Evolutionary conservation across 1,139 yeast species (phyloP).

Genomic region (Magnusiomyces magnusii): DNA sequence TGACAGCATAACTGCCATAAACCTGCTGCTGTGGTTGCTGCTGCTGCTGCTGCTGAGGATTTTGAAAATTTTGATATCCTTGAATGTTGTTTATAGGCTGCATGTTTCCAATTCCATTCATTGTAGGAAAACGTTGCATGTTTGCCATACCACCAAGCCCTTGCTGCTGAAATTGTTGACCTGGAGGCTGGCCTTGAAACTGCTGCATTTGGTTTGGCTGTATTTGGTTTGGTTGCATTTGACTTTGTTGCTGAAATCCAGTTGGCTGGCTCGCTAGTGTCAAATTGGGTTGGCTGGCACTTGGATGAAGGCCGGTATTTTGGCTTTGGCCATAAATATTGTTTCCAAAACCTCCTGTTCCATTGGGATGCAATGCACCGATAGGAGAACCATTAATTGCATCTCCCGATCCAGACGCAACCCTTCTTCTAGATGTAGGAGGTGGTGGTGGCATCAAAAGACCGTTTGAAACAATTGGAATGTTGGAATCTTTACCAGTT

Average conservation of each 20-base stretch:
- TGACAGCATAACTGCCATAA: not conserved
- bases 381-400: not conserved
- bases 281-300: conserved; percentile 1
- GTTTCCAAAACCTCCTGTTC: not conserved
- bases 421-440: conserved; percentile 7
- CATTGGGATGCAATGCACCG: not conserved
- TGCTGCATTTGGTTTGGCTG: conserved; percentile 7
- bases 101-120: not conserved
- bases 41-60: conserved; percentile 7
- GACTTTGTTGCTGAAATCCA: conserved; percentile 6
- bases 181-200: conserved; percentile 8
- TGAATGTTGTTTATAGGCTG: not conserved
- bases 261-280: not conserved
- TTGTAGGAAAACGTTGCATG: not conserved
- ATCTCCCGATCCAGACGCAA: not conserved
- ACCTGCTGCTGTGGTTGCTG: conserved; percentile 7
- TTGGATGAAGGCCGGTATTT: not conserved
- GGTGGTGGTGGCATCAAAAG: conserved; percentile 9
- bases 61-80: not conserved
- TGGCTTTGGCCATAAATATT: not conserved
- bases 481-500: not conserved
- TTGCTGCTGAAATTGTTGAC: not conserved
- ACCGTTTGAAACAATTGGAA: conserved; percentile 5
- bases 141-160: not conserved
- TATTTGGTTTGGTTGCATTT: conserved; percentile 5